Percentiles rank a stretch among this genome's conserved stretches.
These are phyloP conservation scores for Arctium lappa DNA, from an alignment of 129 eudicot species.

Conservation along the genomic window DNA sequence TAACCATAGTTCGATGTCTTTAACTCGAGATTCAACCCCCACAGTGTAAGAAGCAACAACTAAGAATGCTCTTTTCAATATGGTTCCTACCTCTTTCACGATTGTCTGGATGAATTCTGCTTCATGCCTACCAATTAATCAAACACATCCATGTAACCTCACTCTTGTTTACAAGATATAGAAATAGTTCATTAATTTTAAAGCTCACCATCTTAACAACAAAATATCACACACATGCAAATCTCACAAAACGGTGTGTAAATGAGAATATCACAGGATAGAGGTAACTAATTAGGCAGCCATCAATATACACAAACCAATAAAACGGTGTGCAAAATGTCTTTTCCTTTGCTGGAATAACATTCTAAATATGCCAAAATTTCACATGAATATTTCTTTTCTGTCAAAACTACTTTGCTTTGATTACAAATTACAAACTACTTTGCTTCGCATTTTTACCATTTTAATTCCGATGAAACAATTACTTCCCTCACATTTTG, in stretches of 20 bases:
- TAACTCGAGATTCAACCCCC: slow-evolving; percentile 30
- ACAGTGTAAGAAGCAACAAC: slow-evolving; percentile 18
- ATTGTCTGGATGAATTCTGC: slow-evolving; percentile 26
- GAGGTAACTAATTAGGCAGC: background rate
- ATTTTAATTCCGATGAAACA: too few relatives aligned
- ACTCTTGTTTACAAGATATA: background rate
- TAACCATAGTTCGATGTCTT: slow-evolving; percentile 22
- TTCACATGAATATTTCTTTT: too few relatives aligned
- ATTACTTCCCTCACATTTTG: too few relatives aligned
- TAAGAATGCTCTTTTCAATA: slow-evolving; percentile 22
- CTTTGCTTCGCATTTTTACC: too few relatives aligned
- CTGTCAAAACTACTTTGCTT: too few relatives aligned
- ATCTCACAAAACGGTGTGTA: too few relatives aligned
- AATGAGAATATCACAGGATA: background rate
- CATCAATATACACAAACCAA: background rate
- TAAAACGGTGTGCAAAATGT: too few relatives aligned
- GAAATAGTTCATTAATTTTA: background rate
- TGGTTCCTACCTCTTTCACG: slow-evolving; percentile 15
- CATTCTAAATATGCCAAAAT: too few relatives aligned
- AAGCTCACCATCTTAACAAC: background rate
- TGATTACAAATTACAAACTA: too few relatives aligned
- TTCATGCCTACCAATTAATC: slow-evolving; percentile 16
- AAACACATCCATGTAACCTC: background rate
- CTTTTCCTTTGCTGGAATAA: too few relatives aligned
- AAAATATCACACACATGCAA: background rate